Percentiles rank a stretch among this genome's conserved stretches.
Conservation (phyloP, 2,329 filamentous ascomycete species). For the Amylocarpus encephaloides region DNA sequence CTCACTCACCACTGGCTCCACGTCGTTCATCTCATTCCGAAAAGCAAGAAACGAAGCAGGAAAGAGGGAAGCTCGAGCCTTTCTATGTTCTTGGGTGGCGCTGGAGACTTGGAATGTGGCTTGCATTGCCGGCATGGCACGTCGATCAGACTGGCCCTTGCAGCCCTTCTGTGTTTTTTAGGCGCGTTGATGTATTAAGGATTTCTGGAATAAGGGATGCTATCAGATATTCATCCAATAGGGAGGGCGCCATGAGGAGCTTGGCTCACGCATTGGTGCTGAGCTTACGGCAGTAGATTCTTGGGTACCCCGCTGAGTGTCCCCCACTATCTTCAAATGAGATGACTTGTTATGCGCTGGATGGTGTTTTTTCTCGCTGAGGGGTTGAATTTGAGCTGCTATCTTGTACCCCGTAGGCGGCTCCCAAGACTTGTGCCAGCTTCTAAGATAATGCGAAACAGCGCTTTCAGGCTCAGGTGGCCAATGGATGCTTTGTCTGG, state of each 20-base stretch:
- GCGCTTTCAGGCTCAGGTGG: neutral
- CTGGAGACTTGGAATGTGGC: neutral
- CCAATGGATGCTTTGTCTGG: constrained; percentile 8
- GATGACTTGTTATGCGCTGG: constrained; percentile 11
- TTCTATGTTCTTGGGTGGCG: neutral
- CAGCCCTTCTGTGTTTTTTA: neutral
- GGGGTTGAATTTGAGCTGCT: too few species aligned
- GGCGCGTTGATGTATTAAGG: constrained; percentile 6
- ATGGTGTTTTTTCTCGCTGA: neutral
- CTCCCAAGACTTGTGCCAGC: too few species aligned
- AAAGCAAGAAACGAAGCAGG: neutral
- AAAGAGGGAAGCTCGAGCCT: neutral
- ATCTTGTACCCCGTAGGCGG: too few species aligned
- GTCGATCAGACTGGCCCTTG: constrained; percentile 7
- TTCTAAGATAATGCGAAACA: constrained; percentile 16
- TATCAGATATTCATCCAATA: neutral
- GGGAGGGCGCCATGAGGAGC: neutral
- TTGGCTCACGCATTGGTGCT: too few species aligned
- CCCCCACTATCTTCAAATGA: neutral
- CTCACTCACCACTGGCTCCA: neutral
- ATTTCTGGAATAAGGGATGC: neutral
- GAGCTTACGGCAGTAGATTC: neutral
- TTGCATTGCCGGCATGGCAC: neutral
- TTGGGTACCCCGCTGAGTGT: neutral
- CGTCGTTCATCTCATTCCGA: constrained; percentile 3